Percentiles rank a stretch among this genome's conserved stretches.
Conservation (phyloP, 495 filamentous ascomycete species). For the Penicillium dipodomyicola region DNA sequence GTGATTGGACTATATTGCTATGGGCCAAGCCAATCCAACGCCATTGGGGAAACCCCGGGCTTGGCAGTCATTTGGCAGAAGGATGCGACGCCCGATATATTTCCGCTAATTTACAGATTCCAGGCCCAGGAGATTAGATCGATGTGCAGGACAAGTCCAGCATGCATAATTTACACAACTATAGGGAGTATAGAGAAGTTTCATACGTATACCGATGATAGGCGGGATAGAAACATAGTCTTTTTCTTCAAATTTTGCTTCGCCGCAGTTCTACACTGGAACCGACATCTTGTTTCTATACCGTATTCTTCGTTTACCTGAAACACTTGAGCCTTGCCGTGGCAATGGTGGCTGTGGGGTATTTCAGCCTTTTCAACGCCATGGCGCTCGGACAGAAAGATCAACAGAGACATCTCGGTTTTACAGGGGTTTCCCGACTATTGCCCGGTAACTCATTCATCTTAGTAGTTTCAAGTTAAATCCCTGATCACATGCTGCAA, state of each 20-base stretch:
- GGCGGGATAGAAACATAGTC: neutral
- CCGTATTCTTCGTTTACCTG: neutral
- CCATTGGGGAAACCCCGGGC: neutral
- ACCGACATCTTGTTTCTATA: neutral
- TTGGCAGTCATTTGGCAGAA: neutral
- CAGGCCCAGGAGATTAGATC: neutral
- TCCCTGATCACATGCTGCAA: conserved; percentile 5
- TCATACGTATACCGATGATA: neutral
- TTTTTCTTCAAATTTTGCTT: neutral
- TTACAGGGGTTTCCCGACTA: conserved; percentile 7
- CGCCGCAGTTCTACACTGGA: neutral
- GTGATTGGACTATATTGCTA: neutral
- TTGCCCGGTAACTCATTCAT: conserved; percentile 12
- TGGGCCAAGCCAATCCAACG: neutral
- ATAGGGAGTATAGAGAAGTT: neutral
- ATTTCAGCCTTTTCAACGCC: conserved; percentile 16
- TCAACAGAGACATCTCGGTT: conserved; percentile 11
- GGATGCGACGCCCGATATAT: conserved; percentile 6
- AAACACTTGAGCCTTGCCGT: conserved; percentile 9
- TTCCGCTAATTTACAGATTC: neutral
- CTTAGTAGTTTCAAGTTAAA: conserved; percentile 16
- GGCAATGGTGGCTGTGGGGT: conserved; percentile 21
- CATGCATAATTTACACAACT: neutral
- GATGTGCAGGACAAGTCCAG: neutral
- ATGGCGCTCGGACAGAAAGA: conserved; percentile 21